Conservation (phyloP, 805 yeast species). For the Helenozyma baotianmanensis region DNA sequence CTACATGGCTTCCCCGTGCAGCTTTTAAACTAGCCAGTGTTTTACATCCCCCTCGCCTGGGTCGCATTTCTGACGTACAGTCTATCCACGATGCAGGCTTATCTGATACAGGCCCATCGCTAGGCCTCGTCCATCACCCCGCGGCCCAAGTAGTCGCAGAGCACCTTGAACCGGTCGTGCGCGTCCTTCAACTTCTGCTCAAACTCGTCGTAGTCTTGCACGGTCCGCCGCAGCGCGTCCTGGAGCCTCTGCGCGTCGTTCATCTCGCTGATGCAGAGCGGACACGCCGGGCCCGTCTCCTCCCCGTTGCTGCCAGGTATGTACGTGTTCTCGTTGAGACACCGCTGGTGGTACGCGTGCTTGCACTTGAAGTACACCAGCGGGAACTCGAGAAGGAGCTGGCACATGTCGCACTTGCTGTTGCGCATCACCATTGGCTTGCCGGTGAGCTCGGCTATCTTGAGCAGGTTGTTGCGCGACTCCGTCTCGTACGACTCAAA, state of each 20-base stretch:
- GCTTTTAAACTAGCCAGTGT: too few species aligned
- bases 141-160: constrained; percentile 79
- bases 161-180: constrained; percentile 65
- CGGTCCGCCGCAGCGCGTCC: constrained; percentile 55
- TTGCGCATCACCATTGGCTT: constrained; percentile 54
- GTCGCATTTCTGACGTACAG: too few species aligned
- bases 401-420: constrained; percentile 63
- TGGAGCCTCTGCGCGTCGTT: constrained; percentile 61
- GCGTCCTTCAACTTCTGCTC: constrained; percentile 48
- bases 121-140: constrained; percentile 92
- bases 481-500: constrained; percentile 66
- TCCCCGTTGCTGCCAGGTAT: constrained; percentile 14
- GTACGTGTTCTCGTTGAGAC: constrained; percentile 51
- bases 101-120: too few species aligned
- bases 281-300: constrained; percentile 43
- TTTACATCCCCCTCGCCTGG: too few species aligned
- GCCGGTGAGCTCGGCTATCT: constrained; percentile 46
- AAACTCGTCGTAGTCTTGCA: constrained; percentile 62
- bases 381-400: constrained; percentile 66
- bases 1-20: too few species aligned
- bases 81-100: too few species aligned
- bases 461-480: constrained; percentile 48
- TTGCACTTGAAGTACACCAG: constrained; percentile 78
- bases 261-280: constrained; percentile 67
- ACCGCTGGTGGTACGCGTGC: constrained; percentile 82